phyloP scores from a whole-genome alignment of 495 filamentous ascomycete species.

The Melanomma pulvis-pyrius region DNA sequence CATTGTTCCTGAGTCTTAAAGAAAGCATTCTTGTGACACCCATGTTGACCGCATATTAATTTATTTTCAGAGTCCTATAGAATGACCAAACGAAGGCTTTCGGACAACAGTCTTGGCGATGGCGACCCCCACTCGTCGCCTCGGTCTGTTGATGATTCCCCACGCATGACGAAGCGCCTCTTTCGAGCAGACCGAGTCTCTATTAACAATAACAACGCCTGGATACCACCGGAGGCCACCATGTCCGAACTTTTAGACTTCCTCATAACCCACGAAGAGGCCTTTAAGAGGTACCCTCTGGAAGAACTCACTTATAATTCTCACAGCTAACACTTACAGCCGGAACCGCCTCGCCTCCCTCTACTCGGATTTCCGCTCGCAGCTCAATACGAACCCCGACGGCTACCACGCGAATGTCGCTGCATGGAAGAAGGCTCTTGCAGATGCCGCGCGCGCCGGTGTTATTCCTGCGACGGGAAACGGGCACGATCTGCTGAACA shows the following conservation, averaged over 20 bases:
- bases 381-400: conserved; percentile 82
- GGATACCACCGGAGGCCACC: neutral
- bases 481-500: conserved; percentile 56
- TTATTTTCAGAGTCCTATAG: neutral
- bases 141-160: neutral
- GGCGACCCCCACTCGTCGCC: neutral
- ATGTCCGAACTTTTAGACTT: conserved; percentile 67
- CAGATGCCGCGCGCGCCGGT: conserved; percentile 67
- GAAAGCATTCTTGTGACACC: neutral
- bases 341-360: conserved; percentile 86
- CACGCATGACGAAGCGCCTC: conserved; percentile 20
- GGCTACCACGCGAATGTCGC: conserved; percentile 83
- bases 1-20: neutral
- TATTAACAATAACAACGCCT: neutral
- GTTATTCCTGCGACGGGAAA: conserved; percentile 55
- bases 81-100: neutral
- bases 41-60: neutral
- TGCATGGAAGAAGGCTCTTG: conserved; percentile 79
- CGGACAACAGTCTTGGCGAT: neutral
- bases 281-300: conserved; percentile 61
- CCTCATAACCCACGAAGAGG: conserved; percentile 63
- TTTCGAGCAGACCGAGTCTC: neutral
- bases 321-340: conserved; percentile 33
- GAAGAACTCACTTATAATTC: neutral
- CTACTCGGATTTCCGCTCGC: conserved; percentile 87